Evolutionary conservation across 805 yeast species (phyloP), one percentile per base, ranked within the genome.

Genomic region (Candida ascalaphidarum): DNA sequence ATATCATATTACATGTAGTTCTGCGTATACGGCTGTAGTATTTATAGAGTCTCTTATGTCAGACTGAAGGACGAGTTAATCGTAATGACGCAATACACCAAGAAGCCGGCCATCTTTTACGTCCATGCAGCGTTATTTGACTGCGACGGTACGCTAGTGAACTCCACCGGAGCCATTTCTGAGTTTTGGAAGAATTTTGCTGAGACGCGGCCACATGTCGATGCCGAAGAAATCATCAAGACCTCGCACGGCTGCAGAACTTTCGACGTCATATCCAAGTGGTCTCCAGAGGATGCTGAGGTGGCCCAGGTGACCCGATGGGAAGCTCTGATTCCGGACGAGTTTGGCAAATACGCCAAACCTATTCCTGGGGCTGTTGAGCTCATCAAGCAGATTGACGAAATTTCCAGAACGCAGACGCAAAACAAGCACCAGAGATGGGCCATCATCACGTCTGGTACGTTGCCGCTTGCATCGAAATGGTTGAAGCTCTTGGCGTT

Each of bases 391-490:
- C 55, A 57, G 10, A 61, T 79, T 41, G 71, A 71, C 49, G 46
- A 59, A 16, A 52, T 58, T 30, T 77, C 79, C 34, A 57, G 37
- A 37, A 42, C 44, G 54, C 54, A 48, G 16, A 59, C 67, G 17
- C 51, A 37, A 64, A 61, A 58, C 41, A 56, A 58, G 35, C 33
- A 53, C 39, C 68, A 61, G 48, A 75, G 74, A 58, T 84, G 94
- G 85, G 89, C 88, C 32, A 80, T 84, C 46, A 94, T 85, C 39
- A 84, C 95, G 16, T 75, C 85, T 27, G 95, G 94, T 42, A 78
- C 88, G 33, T 65, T 68, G 39, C 77, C 73, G 21, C 68, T 84
- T 65, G 94, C 94, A 31, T 63, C 74, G 44, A 73, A 77, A 42
- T 84, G 94, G 92, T 74, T 84, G 51, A 63, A 68, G 41, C 70